Percentiles rank a stretch among this genome's conserved stretches.
Conservation (phyloP, 225 moss, liverwort and hornwort species). For the Straminergon stramineum region DNA sequence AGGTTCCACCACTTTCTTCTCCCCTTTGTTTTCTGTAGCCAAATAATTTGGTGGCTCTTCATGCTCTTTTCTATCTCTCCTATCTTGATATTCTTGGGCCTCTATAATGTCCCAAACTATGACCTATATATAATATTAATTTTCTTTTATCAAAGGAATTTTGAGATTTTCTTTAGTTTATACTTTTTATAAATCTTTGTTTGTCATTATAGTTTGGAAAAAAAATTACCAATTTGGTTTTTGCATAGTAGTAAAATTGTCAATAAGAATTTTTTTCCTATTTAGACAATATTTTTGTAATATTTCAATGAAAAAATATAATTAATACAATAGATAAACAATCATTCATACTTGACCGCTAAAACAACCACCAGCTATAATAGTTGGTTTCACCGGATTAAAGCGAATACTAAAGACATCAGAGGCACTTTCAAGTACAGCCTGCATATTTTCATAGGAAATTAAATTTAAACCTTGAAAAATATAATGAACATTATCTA, state of each 20-base stretch:
- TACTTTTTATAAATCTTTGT: neutral
- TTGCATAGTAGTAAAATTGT: neutral
- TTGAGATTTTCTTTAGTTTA: neutral
- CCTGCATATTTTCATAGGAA: slow-evolving; percentile 8
- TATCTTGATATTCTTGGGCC: slow-evolving; percentile 65
- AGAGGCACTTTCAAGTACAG: slow-evolving; percentile 58
- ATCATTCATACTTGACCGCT: slow-evolving; percentile 58
- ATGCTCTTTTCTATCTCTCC: slow-evolving; percentile 55
- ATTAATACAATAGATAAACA: neutral
- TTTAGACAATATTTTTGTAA: no score
- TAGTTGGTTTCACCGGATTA: slow-evolving; percentile 58
- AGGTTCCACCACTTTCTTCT: slow-evolving; percentile 11
- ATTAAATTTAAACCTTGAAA: neutral
- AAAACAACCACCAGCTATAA: slow-evolving; percentile 82
- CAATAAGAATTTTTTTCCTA: neutral
- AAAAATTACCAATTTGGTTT: neutral
- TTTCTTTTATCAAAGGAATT: neutral
- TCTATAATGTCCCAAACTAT: slow-evolving; percentile 69
- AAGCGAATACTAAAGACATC: slow-evolving; percentile 79
- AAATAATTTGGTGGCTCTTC: slow-evolving; percentile 24
- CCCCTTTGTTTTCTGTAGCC: slow-evolving; percentile 13
- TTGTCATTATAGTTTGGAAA: neutral
- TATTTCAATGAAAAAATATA: neutral
- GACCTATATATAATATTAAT: slow-evolving; percentile 12
- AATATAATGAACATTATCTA: neutral